Evolutionary conservation across 768 basidiomycete genomes (phyloP).

Genomic region (Lentinula guzmanii): DNA sequence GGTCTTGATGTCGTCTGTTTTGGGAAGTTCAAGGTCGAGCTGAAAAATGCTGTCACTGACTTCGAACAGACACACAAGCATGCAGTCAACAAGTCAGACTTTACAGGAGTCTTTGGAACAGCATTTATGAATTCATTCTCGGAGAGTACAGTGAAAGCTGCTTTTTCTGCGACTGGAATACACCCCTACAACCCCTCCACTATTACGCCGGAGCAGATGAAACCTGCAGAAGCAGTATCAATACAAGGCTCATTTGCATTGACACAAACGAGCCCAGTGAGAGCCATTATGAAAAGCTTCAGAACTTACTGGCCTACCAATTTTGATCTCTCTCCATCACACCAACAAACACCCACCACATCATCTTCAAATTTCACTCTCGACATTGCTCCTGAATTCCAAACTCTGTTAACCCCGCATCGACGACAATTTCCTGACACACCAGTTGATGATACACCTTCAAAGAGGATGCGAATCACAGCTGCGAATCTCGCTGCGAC

Average conservation of each 20-base stretch:
- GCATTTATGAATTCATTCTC: conserved; percentile 14
- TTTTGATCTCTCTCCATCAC: neutral
- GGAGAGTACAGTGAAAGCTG: conserved; percentile 12
- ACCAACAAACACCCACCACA: neutral
- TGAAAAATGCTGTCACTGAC: conserved; percentile 15
- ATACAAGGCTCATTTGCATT: neutral
- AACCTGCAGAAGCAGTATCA: conserved; percentile 18
- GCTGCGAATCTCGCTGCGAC: too few relatives aligned
- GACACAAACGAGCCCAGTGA: neutral
- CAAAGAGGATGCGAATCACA: neutral
- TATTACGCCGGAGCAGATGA: conserved; percentile 17
- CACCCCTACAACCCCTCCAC: conserved; percentile 18
- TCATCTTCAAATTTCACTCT: too few relatives aligned
- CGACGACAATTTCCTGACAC: neutral
- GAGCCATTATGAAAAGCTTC: neutral
- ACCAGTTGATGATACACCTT: neutral
- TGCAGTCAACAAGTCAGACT: conserved; percentile 23
- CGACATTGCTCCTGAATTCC: neutral
- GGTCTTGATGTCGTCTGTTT: conserved; percentile 41
- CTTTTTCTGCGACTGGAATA: conserved; percentile 19
- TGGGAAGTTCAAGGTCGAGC: conserved; percentile 27
- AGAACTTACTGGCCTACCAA: neutral
- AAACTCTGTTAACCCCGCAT: too few relatives aligned
- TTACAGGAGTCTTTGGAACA: conserved; percentile 15
- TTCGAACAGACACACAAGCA: conserved; percentile 18